Evolutionary conservation across 495 filamentous ascomycete genomes (phyloP).

Genomic region (Penicilliopsis zonata): DNA sequence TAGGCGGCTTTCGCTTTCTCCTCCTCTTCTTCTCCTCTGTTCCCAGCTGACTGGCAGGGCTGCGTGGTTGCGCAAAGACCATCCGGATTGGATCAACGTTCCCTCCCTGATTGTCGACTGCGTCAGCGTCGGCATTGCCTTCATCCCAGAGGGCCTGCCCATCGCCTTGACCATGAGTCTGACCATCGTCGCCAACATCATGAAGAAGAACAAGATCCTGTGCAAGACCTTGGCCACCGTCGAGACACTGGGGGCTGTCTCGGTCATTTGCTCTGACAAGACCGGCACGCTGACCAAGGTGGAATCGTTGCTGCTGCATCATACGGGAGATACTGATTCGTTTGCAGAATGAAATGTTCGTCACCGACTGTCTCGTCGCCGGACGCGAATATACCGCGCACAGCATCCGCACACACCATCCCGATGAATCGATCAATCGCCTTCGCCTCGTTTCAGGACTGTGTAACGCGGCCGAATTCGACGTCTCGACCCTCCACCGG

Average conservation of each 20-base stretch:
- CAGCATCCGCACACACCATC: not conserved
- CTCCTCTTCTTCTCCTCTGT: not conserved
- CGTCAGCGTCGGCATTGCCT: constrained; percentile 54
- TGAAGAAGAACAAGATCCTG: constrained; percentile 51
- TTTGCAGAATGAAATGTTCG: not conserved
- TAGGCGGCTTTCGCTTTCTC: constrained; percentile 16
- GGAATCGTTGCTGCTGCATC: constrained; percentile 5
- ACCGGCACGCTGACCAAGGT: constrained; percentile 55
- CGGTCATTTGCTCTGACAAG: constrained; percentile 58
- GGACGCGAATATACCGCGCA: not conserved
- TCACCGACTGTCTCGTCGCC: not conserved
- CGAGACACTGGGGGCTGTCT: constrained; percentile 57
- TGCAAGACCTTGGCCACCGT: constrained; percentile 57
- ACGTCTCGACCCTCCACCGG: constrained; percentile 36
- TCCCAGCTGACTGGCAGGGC: constrained; percentile 26
- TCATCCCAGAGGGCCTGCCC: constrained; percentile 58
- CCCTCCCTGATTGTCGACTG: constrained; percentile 49
- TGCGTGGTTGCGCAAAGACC: constrained; percentile 41
- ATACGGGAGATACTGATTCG: no score
- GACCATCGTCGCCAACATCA: constrained; percentile 46
- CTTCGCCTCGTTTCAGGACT: constrained; percentile 40
- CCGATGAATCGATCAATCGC: constrained; percentile 15
- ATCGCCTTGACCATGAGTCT: constrained; percentile 47
- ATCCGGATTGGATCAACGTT: constrained; percentile 55
- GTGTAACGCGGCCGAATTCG: constrained; percentile 59